phyloP scores from a whole-genome alignment of 495 filamentous ascomycete species.

The Polyplosphaeria fusca region DNA sequence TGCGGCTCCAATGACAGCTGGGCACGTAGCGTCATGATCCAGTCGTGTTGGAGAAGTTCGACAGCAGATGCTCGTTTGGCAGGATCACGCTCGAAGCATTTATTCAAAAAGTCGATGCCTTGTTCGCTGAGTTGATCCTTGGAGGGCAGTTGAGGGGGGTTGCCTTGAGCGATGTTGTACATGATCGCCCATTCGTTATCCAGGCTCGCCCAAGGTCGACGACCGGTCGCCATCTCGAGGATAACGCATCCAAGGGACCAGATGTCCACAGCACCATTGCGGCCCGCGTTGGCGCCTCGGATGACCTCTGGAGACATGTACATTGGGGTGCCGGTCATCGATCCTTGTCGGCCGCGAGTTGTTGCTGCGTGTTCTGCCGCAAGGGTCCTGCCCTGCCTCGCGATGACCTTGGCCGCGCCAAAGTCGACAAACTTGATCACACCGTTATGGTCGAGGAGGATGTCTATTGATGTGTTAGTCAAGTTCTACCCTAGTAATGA shows the following conservation, averaged over 20 bases:
- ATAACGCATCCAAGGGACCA: conserved; percentile 98
- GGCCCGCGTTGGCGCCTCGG: conserved; percentile 71
- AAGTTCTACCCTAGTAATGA: not conserved
- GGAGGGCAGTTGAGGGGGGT: conserved; percentile 77
- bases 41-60: conserved; percentile 91
- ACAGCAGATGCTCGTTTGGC: conserved; percentile 73
- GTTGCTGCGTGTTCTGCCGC: conserved; percentile 57
- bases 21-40: conserved; percentile 71
- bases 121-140: conserved; percentile 76
- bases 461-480: conserved; percentile 55
- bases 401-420: conserved; percentile 95
- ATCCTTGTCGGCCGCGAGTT: conserved; percentile 59
- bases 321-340: conserved; percentile 98
- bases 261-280: conserved; percentile 85
- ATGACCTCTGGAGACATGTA: conserved; percentile 99
- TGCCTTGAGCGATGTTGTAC: conserved; percentile 99
- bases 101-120: conserved; percentile 83
- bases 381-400: conserved; percentile 85
- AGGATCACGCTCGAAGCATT: conserved; percentile 87
- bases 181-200: conserved; percentile 99
- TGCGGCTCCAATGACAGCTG: conserved; percentile 57
- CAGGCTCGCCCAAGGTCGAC: conserved; percentile 91
- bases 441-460: conserved; percentile 94
- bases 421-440: conserved; percentile 99
- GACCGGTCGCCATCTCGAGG: conserved; percentile 94